These are phyloP conservation scores for Polyporus tsugae DNA, from an alignment of 1,284 basidiomycete genomes.

Conservation along the genomic window DNA sequence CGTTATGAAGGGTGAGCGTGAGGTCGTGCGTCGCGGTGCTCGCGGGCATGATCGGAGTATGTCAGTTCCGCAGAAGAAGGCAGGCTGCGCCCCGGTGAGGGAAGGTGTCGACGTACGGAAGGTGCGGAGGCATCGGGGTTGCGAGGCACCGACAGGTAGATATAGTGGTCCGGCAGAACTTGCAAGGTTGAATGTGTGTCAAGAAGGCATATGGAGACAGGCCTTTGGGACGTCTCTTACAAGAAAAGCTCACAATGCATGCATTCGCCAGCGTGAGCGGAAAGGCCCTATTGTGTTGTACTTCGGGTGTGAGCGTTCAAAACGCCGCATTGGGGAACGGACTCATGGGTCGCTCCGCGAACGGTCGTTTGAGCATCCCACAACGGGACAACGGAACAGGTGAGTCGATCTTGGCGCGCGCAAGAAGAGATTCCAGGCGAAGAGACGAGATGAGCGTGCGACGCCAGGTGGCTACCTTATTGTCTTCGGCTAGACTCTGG, in stretches of 20 bases:
- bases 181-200: constrained; percentile 13
- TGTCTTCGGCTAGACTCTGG: constrained; percentile 28
- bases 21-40: constrained; percentile 59
- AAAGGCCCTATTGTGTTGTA: constrained; percentile 31
- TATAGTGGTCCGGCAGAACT: constrained; percentile 13
- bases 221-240: constrained; percentile 19
- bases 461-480: constrained; percentile 23
- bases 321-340: neutral
- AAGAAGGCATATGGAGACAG: constrained; percentile 11
- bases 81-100: neutral
- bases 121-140: neutral
- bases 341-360: constrained; percentile 19
- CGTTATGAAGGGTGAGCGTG: constrained; percentile 59
- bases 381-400: constrained; percentile 6
- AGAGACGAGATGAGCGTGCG: constrained; percentile 16
- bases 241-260: constrained; percentile 28
- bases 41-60: constrained; percentile 43
- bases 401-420: constrained; percentile 13
- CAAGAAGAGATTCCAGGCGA: constrained; percentile 1
- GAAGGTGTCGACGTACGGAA: constrained; percentile 4
- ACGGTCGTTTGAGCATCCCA: constrained; percentile 6
- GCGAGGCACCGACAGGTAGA: constrained; percentile 3
- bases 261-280: constrained; percentile 5
- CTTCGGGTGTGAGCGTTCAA: constrained; percentile 13
- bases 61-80: neutral